Evolutionary conservation across 2,329 filamentous ascomycete species (phyloP), one percentile per base, ranked within the genome.

Genomic region (Trichophyton simii): DNA sequence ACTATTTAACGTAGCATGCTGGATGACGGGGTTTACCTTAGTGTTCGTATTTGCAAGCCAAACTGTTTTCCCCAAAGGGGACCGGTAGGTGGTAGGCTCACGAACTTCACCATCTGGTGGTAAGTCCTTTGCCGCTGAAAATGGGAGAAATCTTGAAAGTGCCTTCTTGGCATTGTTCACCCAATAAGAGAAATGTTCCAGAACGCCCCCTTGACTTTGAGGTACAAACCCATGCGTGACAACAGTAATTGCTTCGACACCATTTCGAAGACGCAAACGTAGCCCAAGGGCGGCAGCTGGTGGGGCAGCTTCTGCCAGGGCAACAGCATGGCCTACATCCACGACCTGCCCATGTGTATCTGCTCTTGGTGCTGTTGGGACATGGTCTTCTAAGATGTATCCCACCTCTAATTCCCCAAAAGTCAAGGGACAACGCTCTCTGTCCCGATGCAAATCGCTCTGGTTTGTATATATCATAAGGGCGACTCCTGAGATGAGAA

Each of bases 161-260:
- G 34, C 1, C n/a, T 57, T 41, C 54, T 34, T 57, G 13, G 54
- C 13, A 11, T 25, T 38, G 31, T 57, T 57, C 3, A 57, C 11
- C 54, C 54, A 57, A 57, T 57, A 44, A 1, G 57, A 59, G n/a
- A 42, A 31, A 6, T 38, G 9, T 15, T 57, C 54, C 31, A 57
- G 25, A 20, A 36, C 13, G 34, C 28, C 20, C 13, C 3, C 25
- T 20, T n/a, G 25, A 13, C 20, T 9, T 2, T 57, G 3, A n/a
- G 28, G 13, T 20, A 60, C 20, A 38, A 60, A 52, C n/a, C 5
- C 58, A 36, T 60, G 58, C 13, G 58, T 60, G 8, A n/a, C 42
- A 20, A 44, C 41, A 20, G 58, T 60, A 38, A 60, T 60, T 20
- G 58, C 58, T 60, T 60, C 58, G 20, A 44, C 41, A 11, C 46